Conservation (phyloP, 805 yeast genomes). For the Yarrowia phangngaensis region DNA sequence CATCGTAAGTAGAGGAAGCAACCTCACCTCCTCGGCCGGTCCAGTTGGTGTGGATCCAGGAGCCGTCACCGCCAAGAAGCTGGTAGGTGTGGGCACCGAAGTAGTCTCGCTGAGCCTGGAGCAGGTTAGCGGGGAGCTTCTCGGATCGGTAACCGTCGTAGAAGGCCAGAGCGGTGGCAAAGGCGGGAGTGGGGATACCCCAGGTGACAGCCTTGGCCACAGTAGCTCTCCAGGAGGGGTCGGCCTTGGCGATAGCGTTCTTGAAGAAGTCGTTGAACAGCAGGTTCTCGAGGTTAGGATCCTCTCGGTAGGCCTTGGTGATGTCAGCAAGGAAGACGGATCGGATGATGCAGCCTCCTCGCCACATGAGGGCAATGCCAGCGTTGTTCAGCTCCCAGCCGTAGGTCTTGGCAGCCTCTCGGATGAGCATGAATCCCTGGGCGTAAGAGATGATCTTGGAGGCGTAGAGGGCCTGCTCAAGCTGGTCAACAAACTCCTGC, state of each 20-base stretch:
- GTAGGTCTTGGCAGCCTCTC: conserved; percentile 96
- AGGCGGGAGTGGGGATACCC: conserved; percentile 98
- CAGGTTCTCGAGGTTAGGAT: conserved; percentile 92
- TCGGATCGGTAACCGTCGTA: conserved; percentile 98
- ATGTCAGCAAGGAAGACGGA: conserved; percentile 97
- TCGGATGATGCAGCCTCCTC: conserved; percentile 99
- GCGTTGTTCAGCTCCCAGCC: conserved; percentile 97
- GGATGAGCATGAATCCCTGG: conserved; percentile 98
- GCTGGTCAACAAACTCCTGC: conserved; percentile 79
- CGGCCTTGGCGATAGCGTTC: conserved; percentile 88
- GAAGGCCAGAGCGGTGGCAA: conserved; percentile 93
- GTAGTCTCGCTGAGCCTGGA: conserved; percentile 99
- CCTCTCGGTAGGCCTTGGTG: conserved; percentile 90
- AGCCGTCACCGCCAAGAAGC: conserved; percentile 76
- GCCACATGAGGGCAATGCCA: conserved; percentile 98
- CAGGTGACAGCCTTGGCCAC: conserved; percentile 69
- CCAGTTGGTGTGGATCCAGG: conserved; percentile 96
- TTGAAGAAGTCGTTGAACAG: conserved; percentile 93
- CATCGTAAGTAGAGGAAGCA: conserved; percentile 90
- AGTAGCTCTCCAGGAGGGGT: conserved; percentile 90
- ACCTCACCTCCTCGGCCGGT: conserved; percentile 98
- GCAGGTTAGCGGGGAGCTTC: conserved; percentile 91
- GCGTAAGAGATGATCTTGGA: conserved; percentile 98
- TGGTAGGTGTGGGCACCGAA: conserved; percentile 99
- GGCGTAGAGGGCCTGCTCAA: conserved; percentile 97